These are phyloP conservation scores for Bondarzewia mesenterica DNA, from an alignment of 1,284 basidiomycete genomes.

Conservation along the genomic window DNA sequence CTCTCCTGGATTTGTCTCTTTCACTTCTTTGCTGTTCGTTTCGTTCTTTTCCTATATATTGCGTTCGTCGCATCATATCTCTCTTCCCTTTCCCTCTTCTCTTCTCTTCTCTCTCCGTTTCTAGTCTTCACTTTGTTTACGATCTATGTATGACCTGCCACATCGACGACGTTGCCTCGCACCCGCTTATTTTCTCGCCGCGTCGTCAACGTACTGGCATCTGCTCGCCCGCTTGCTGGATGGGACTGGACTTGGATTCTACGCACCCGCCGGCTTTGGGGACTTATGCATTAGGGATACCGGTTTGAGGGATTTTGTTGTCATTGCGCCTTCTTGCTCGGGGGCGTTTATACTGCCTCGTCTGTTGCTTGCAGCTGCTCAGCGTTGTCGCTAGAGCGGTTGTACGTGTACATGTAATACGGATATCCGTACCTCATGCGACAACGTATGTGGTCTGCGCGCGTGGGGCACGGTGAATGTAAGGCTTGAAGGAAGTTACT, in stretches of 20 bases:
- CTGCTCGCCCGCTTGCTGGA: background rate
- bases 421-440: too few species aligned
- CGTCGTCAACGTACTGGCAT: background rate
- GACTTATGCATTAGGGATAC: background rate
- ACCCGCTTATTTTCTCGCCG: background rate
- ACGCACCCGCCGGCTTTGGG: background rate
- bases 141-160: background rate
- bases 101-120: background rate
- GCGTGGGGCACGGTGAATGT: background rate
- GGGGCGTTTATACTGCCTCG: background rate
- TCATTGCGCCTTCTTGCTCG: background rate
- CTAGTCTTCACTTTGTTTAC: background rate
- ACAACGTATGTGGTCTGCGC: background rate
- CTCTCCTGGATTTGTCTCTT: background rate
- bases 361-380: background rate
- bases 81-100: background rate
- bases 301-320: background rate
- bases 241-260: background rate
- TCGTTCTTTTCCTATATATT: background rate
- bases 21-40: background rate
- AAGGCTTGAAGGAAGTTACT: background rate
- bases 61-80: background rate
- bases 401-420: background rate
- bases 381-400: too few species aligned
- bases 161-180: background rate